Base-by-base conservation (phyloP, 768 basidiomycete genomes). In the Amanita pseudoporphyria region DNA sequence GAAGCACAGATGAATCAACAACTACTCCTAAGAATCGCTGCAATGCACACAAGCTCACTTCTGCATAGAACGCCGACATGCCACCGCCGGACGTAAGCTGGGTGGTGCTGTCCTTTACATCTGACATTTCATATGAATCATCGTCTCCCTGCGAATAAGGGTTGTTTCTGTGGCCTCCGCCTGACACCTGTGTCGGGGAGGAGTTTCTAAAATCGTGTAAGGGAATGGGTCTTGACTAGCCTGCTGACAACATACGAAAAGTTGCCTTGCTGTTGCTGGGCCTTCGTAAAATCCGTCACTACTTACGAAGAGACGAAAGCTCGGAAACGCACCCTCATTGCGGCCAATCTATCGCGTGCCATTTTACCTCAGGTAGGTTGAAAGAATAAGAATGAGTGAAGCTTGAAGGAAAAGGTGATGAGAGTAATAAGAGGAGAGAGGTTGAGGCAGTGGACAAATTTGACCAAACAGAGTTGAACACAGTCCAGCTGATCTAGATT, bases 311-410 rank as follows among this genome's bases (percentile, higher is more conserved):
- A 40, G 49, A 31, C 19, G 41, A 7, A 38, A 37, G 38, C 30
- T 24, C 30, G 28, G 49, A 44, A 24, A 58, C 80, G 52, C 52
- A 87, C 87, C 70, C 87, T 79, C 81, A 87, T 79, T 54, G 84
- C 87, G 59, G 87, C 90, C 56, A 94, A 77, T 75, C 91, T 81
- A 71, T 94, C 90, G 78, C 91, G 81, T 56, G 91, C 87, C 82
- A 89, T 85, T 57, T 58, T 65, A 56, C 56, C 62, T 53, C 57
- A 51, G 47, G 30, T 42, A 62, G 54, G 54, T 38, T 31, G 51
- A 36, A 40, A 45, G 51, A 14, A 9, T 7, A n/a, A 48, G 28
- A n/a, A n/a, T 14, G 26, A 43, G 14, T 33, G 45, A 58, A 56
- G 53, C 54, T 62, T 53, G 50, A 56, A 56, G 51, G 52, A 52